phyloP scores from a whole-genome alignment of 345 rosid species.

The Lepidium aucheri region DNA sequence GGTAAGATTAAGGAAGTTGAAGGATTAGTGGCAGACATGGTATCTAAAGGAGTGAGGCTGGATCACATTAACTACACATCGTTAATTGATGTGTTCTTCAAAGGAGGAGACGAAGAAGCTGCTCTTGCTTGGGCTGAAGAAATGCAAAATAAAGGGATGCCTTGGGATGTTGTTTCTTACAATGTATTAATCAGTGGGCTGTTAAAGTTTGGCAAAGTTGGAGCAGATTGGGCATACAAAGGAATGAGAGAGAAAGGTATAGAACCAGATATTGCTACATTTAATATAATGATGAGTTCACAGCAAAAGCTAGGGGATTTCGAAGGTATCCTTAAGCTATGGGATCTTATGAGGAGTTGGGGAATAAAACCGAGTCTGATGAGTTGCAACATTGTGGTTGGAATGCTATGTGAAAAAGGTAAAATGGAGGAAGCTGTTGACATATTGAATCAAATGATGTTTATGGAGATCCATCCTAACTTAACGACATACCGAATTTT shows the following conservation, averaged over 20 bases:
- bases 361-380: slow-evolving; percentile 51
- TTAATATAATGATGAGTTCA: slow-evolving; percentile 68
- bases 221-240: slow-evolving; percentile 41
- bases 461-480: slow-evolving; percentile 45
- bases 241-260: slow-evolving; percentile 65
- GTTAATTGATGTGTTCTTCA: slow-evolving; percentile 81
- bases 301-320: slow-evolving; percentile 47
- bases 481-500: slow-evolving; percentile 39
- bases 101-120: slow-evolving; percentile 56
- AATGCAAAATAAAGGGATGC: slow-evolving; percentile 52
- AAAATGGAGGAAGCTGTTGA: slow-evolving; percentile 44
- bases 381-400: slow-evolving; percentile 55
- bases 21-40: slow-evolving; percentile 40
- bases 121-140: slow-evolving; percentile 64
- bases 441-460: slow-evolving; percentile 47
- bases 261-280: slow-evolving; percentile 58
- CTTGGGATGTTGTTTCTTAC: slow-evolving; percentile 69
- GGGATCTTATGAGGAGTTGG: slow-evolving; percentile 58
- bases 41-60: slow-evolving; percentile 46
- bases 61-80: slow-evolving; percentile 82
- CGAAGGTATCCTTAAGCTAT: slow-evolving; percentile 45
- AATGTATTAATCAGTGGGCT: slow-evolving; percentile 75
- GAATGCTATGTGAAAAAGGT: slow-evolving; percentile 45
- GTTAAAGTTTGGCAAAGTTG: slow-evolving; percentile 47
- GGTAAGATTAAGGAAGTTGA: slow-evolving; percentile 48